Conservation (phyloP, 2,329 filamentous ascomycete species). For the Aureobasidium sp. region DNA sequence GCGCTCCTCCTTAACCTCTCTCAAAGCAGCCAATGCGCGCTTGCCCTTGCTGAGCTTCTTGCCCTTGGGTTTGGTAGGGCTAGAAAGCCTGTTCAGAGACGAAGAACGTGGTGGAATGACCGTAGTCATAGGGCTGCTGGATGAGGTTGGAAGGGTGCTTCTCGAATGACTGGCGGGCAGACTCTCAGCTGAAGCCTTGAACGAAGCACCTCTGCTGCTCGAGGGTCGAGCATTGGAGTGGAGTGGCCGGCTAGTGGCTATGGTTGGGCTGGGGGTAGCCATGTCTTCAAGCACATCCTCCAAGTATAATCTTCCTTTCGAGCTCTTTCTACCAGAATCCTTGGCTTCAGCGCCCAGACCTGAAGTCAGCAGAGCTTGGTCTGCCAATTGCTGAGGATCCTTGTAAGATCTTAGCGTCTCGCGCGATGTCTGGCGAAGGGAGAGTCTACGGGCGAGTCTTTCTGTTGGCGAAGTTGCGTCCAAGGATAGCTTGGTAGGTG, state of each 20-base stretch:
- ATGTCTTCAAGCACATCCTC: constrained; percentile 18
- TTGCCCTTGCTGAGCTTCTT: constrained; percentile 8
- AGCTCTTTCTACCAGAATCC: constrained; percentile 18
- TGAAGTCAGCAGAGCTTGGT: constrained; percentile 1
- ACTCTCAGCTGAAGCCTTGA: neutral
- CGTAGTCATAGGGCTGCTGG: neutral
- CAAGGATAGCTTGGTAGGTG: constrained; percentile 16
- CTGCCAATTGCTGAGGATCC: constrained; percentile 2
- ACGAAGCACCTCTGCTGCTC: neutral
- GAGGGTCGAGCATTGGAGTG: neutral
- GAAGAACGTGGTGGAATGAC: neutral
- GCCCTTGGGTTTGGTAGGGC: neutral
- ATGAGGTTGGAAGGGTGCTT: neutral
- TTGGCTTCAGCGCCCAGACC: neutral
- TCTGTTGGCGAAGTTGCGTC: neutral
- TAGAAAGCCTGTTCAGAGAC: constrained; percentile 1
- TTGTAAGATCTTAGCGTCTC: neutral
- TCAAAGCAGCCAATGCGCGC: constrained; percentile 19
- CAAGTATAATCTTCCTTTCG: constrained; percentile 26
- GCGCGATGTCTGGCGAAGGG: neutral
- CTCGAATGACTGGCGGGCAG: neutral
- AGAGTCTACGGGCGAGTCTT: neutral
- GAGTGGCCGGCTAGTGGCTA: neutral
- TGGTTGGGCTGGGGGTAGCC: neutral
- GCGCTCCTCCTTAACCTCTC: constrained; percentile 11